Evolutionary conservation across 768 basidiomycete genomes (phyloP).

Genomic region (Lyophyllum atratum): DNA sequence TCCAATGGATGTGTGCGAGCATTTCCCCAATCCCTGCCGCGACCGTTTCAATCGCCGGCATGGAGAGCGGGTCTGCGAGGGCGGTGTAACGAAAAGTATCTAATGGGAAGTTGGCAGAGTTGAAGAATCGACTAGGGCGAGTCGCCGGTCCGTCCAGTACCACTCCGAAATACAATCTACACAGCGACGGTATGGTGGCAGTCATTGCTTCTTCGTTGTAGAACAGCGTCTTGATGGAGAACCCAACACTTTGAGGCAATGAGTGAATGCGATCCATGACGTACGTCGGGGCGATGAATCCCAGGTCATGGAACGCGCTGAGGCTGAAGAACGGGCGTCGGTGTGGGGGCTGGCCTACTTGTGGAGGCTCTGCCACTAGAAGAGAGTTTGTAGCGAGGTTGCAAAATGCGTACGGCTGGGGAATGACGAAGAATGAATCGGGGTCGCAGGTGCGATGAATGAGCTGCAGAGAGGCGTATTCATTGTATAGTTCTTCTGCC

Average conservation of each 20-base stretch:
- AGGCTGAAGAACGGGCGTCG: not conserved
- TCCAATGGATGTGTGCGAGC: conserved; percentile 28
- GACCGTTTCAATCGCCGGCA: not conserved
- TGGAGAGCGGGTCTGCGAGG: not conserved
- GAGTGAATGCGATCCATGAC: not conserved
- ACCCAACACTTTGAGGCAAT: not conserved
- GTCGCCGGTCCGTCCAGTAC: not conserved
- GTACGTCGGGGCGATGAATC: not conserved
- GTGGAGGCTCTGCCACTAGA: not conserved
- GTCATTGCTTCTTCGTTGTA: not conserved
- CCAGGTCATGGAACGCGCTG: not conserved
- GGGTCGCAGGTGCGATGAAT: not conserved
- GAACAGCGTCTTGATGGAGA: not conserved
- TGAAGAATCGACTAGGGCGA: not conserved
- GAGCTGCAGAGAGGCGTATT: not conserved
- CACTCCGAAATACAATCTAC: not conserved
- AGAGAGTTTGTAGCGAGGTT: not conserved
- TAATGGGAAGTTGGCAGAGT: not conserved
- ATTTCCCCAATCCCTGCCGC: conserved; percentile 30
- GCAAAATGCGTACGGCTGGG: not conserved
- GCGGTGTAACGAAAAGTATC: not conserved
- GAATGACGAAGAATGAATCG: not conserved
- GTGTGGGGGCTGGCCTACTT: not conserved
- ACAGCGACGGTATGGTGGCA: not conserved
- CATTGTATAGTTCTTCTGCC: not conserved